Conservation (phyloP, 2,329 filamentous ascomycete genomes). For the Dendryphion nanum region DNA sequence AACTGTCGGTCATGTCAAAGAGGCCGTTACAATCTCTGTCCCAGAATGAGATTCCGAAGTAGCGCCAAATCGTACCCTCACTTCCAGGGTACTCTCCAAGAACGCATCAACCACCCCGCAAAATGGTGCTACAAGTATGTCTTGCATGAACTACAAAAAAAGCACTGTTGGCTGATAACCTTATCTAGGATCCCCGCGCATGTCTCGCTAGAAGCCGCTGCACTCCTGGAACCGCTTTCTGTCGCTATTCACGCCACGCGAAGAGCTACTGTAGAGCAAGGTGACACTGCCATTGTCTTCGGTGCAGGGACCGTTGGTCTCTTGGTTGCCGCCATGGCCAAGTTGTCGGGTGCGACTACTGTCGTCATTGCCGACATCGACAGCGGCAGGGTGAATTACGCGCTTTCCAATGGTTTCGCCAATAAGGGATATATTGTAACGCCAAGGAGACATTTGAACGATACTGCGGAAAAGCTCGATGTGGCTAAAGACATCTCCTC, state of each 20-base stretch:
- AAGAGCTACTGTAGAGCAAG: slow-evolving; percentile 70
- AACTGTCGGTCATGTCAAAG: slow-evolving; percentile 43
- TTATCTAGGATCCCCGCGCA: slow-evolving; percentile 38
- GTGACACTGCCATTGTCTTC: slow-evolving; percentile 78
- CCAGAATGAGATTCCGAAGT: slow-evolving; percentile 43
- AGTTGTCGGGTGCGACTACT: slow-evolving; percentile 40
- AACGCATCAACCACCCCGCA: slow-evolving; percentile 44
- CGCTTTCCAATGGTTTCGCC: slow-evolving; percentile 39
- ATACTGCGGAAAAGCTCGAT: slow-evolving; percentile 31
- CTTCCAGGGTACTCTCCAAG: slow-evolving; percentile 45
- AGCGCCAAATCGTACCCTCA: slow-evolving; percentile 44
- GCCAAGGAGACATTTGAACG: slow-evolving; percentile 19
- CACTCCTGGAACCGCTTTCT: slow-evolving; percentile 61
- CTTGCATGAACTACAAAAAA: slow-evolving; percentile 28
- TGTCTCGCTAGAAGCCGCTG: slow-evolving; percentile 40
- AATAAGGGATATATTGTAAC: slow-evolving; percentile 38
- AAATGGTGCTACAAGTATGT: slow-evolving; percentile 47
- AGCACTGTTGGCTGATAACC: slow-evolving; percentile 27
- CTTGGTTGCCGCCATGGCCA: slow-evolving; percentile 41
- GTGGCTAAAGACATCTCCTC: slow-evolving; percentile 35
- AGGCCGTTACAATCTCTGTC: slow-evolving; percentile 44
- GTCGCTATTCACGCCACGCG: slow-evolving; percentile 83
- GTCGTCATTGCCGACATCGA: slow-evolving; percentile 43
- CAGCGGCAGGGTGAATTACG: slow-evolving; percentile 40
- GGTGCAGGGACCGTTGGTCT: slow-evolving; percentile 68